Base-by-base conservation (phyloP, 345 rosid species). In the Luvunga scandens region DNA sequence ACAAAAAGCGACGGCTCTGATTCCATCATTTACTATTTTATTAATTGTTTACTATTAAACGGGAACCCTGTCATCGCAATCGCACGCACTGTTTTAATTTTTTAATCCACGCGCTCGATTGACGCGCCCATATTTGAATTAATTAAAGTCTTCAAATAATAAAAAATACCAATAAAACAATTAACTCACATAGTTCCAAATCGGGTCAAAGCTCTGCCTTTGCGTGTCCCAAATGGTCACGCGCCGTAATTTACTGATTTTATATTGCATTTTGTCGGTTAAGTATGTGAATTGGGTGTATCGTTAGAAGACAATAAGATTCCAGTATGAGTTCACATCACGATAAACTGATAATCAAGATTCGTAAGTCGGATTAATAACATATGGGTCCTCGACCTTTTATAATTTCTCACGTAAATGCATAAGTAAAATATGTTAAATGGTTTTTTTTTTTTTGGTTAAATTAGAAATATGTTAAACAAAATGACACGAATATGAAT, bases 1-100 rank as follows among this genome's bases (percentile, higher is more conserved):
- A 81, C 83, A 83, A 81, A 45, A 78, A 69, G 78, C 76, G 61
- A 85, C 82, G 84, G 86, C 77, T 80, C 80, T 80, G 80, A 82
- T 85, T 83, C 85, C 77, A 61, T 73, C 71, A 61, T 76, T 77
- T 79, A 72, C 10, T 65, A 25, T 34, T 36, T 38, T 38, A 27
- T 57, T 57, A n/a, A 33, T 18, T 45, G 50, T 3, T 42, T 42
- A 0, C 7, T 10, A 42, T 42, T 3, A 14, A 45, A 3, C 18
- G 5, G 2, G 5, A 56, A 36, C 42, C 21, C 48, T 42, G 48
- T 42, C 48, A 10, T 42, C 74, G 60, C 36, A 53, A 9, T 50
- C 18, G 42, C 72, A 4, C 38, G 36, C 31, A 14, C 18, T 28
- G 2, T 5, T 0, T 28, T 5, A 36, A 13, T 21, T 22, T 24